These are phyloP conservation scores for Royoungia palumana DNA, from an alignment of 768 basidiomycete genomes.

Conservation along the genomic window DNA sequence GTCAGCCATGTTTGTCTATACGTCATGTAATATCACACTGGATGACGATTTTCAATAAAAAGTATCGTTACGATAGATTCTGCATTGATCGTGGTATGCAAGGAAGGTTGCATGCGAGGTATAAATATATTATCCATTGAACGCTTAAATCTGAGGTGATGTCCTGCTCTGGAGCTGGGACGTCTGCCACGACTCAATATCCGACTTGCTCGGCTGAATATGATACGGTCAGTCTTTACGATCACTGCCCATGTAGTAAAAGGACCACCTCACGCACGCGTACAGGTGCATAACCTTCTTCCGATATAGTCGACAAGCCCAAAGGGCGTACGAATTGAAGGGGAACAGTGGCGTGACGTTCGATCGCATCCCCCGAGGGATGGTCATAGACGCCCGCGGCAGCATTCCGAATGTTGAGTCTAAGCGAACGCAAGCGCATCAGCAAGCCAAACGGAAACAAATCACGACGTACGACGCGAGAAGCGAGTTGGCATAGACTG, in stretches of 20 bases:
- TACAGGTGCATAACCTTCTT: background rate
- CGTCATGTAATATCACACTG: background rate
- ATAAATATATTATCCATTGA: no score
- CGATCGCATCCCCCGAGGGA: background rate
- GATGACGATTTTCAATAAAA: no score
- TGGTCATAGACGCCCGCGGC: conserved; percentile 12
- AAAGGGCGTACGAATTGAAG: conserved; percentile 24
- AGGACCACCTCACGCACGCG: background rate
- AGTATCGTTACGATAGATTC: no score
- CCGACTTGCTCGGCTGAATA: conserved; percentile 8
- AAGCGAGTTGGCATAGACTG: conserved; percentile 31
- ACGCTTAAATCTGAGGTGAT: background rate
- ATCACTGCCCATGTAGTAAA: no score
- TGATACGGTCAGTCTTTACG: no score
- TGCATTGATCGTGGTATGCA: no score
- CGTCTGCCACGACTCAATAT: conserved; percentile 12
- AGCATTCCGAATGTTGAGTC: conserved; percentile 28
- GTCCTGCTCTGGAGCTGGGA: background rate
- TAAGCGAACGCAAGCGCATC: no score
- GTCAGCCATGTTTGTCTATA: conserved; percentile 17
- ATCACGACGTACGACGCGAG: conserved; percentile 23
- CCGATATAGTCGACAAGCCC: conserved; percentile 2
- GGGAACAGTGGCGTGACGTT: conserved; percentile 15
- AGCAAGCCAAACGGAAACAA: no score
- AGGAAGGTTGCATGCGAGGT: no score